Base-by-base conservation (phyloP, 345 rosid genomes). In the Alliaria petiolata region DNA sequence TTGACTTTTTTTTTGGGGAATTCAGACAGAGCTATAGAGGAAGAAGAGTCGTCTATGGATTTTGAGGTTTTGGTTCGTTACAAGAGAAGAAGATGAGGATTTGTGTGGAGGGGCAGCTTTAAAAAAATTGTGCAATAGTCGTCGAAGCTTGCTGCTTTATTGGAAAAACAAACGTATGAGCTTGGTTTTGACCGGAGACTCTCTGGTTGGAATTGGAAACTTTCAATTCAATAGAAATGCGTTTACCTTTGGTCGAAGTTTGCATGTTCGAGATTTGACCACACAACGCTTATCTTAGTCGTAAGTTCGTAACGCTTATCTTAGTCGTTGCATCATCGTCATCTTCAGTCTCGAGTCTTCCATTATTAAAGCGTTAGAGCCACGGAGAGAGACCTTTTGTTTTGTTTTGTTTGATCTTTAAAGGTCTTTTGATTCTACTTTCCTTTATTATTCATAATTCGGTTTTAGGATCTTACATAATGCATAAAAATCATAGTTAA, bases 151-250 rank as follows among this genome's bases (percentile, higher is more conserved):
- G 71, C 71, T 46, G 72, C 30, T 74, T 14, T 74, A 19, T 38
- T 74, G 53, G 67, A 58, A 25, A 31, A 49, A 58, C 19, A 38
- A 25, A 61, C 43, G 4, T 42, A 43, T 22, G 64, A 55, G 71
- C 28, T 7, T 47, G 26, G 25, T 16, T 56, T 74, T 74, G 78
- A 74, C 78, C 78, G 54, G 54, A 65, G 78, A 66, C 67, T 74
- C n/a, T n/a, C 67, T 66, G n/a, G 6, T 1, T n/a, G 14, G 30
- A 57, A 11, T 39, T 7, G 34, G 71, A 65, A 74, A 57, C 45
- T 65, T 74, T 66, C 67, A 74, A 65, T n/a, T n/a, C n/a, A n/a
- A n/a, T n/a, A n/a, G n/a, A n/a, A n/a, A n/a, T 71, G 6, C 39
- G 31, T 64, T 72, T 64, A 72, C 65, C 70, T 53, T 62, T 15